A percentile compares a stretch with the other conserved stretches of the same genome.
These are phyloP conservation scores for Wakefieldia striispora DNA, from an alignment of 768 basidiomycete genomes.

Conservation along the genomic window DNA sequence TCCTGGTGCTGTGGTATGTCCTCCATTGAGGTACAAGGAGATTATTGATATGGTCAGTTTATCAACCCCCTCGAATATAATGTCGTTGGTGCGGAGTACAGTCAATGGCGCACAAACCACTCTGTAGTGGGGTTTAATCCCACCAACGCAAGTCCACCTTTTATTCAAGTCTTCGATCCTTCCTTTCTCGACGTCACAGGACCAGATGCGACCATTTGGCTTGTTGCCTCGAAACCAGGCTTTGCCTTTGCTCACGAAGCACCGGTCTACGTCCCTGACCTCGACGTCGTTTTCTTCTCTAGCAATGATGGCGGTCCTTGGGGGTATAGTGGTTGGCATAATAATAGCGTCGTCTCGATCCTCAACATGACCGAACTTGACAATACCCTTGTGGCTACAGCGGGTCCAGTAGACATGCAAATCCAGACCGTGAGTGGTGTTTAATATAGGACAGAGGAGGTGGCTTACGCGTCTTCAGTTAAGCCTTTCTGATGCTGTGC, in stretches of 20 bases:
- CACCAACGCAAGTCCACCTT: conserved; percentile 52
- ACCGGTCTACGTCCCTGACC: conserved; percentile 60
- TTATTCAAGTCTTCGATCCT: conserved; percentile 56
- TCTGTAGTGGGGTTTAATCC: conserved; percentile 54
- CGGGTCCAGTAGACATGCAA: conserved; percentile 45
- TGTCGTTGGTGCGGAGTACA: conserved; percentile 46
- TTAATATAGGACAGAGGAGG: not conserved
- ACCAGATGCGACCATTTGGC: conserved; percentile 49
- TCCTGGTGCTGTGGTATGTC: conserved; percentile 19
- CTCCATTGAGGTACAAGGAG: not conserved
- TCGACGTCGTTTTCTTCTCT: conserved; percentile 69
- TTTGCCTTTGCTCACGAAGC: conserved; percentile 82
- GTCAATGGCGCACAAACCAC: conserved; percentile 34
- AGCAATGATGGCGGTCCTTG: conserved; percentile 67
- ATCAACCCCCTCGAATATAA: conserved; percentile 51
- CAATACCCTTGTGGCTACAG: conserved; percentile 36
- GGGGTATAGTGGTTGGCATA: conserved; percentile 60
- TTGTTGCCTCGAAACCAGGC: conserved; percentile 57
- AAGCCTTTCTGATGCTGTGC: conserved; percentile 52
- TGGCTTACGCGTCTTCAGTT: conserved; percentile 40
- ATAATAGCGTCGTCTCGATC: conserved; percentile 62
- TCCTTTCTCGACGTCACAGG: conserved; percentile 64
- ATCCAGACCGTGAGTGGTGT: conserved; percentile 37
- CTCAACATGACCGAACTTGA: conserved; percentile 60
- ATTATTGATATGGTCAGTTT: conserved; percentile 34